Evolutionary conservation across 2,329 filamentous ascomycete genomes (phyloP).

Genomic region (Alternaria sp.): DNA sequence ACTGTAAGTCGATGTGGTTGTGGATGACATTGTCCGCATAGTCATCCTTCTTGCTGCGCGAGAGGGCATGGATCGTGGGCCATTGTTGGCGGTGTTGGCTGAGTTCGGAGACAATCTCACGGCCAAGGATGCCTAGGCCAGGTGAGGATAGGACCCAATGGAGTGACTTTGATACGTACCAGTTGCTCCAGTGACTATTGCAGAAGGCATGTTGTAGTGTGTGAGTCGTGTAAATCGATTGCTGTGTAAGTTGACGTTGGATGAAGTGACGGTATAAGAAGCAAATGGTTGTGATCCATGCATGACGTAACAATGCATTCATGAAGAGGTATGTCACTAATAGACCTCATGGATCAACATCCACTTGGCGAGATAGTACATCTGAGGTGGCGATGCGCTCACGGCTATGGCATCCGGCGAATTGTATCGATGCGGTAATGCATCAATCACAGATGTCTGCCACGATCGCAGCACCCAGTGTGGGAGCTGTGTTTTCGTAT

Average conservation of each 20-base stretch:
- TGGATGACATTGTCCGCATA: conserved; percentile 48
- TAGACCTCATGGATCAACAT: neutral
- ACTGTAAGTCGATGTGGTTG: conserved; percentile 48
- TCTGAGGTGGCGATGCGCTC: neutral
- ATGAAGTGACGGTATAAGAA: neutral
- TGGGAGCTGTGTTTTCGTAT: neutral
- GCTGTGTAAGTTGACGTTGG: neutral
- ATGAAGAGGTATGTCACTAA: conserved; percentile 1
- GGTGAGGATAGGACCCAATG: neutral
- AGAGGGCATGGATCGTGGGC: conserved; percentile 50
- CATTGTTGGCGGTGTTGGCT: conserved; percentile 44
- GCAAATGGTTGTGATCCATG: neutral
- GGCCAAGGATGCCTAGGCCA: conserved; percentile 48
- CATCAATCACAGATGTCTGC: neutral
- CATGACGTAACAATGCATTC: conserved; percentile 18
- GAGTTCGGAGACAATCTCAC: conserved; percentile 50
- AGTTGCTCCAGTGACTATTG: conserved; percentile 42
- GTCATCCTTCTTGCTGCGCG: conserved; percentile 48
- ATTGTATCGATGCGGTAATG: neutral
- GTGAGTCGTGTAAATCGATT: neutral
- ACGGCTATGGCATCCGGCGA: neutral
- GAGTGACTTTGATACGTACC: conserved; percentile 12
- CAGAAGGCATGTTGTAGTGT: conserved; percentile 32
- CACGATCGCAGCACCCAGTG: neutral
- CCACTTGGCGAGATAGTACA: neutral